Evolutionary conservation across 306 rosid species (phyloP).

Genomic region (Cicer judaicum): DNA sequence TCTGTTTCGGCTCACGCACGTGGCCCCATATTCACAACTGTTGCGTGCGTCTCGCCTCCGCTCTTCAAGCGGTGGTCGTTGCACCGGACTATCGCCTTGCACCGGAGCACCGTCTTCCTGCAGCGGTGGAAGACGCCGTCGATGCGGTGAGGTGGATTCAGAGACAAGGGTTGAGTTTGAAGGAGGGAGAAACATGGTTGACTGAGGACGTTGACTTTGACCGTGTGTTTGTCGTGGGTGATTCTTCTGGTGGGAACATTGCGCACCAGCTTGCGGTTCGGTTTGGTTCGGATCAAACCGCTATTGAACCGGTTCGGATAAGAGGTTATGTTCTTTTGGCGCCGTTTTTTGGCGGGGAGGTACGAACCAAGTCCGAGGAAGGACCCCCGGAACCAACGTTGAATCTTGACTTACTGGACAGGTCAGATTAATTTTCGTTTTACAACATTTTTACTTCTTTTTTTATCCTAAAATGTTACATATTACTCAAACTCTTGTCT

Average conservation of each 20-base stretch:
- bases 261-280: slow-evolving; percentile 86
- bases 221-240: slow-evolving; percentile 73
- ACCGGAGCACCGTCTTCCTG: slow-evolving; percentile 82
- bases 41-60: slow-evolving; percentile 67
- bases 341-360: slow-evolving; percentile 91
- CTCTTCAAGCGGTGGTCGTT: slow-evolving; percentile 57
- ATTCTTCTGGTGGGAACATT: slow-evolving; percentile 91
- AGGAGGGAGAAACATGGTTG: slow-evolving; percentile 63
- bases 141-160: slow-evolving; percentile 76
- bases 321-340: slow-evolving; percentile 75
- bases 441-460: no score
- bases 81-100: slow-evolving; percentile 83
- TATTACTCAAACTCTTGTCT: no score
- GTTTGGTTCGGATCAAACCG: slow-evolving; percentile 42
- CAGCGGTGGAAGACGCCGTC: slow-evolving; percentile 74
- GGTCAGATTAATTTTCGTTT: slow-evolving; percentile 37
- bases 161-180: slow-evolving; percentile 46
- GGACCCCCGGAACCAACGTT: slow-evolving; percentile 64
- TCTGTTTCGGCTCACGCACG: slow-evolving; percentile 77
- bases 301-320: slow-evolving; percentile 57
- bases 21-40: slow-evolving; percentile 89
- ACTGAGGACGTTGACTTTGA: slow-evolving; percentile 58
- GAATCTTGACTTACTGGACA: slow-evolving; percentile 74
- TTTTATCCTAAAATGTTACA: no score
- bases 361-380: slow-evolving; percentile 79